Base-by-base conservation (phyloP, 2,329 filamentous ascomycete genomes). In the Didymella arachidicola region DNA sequence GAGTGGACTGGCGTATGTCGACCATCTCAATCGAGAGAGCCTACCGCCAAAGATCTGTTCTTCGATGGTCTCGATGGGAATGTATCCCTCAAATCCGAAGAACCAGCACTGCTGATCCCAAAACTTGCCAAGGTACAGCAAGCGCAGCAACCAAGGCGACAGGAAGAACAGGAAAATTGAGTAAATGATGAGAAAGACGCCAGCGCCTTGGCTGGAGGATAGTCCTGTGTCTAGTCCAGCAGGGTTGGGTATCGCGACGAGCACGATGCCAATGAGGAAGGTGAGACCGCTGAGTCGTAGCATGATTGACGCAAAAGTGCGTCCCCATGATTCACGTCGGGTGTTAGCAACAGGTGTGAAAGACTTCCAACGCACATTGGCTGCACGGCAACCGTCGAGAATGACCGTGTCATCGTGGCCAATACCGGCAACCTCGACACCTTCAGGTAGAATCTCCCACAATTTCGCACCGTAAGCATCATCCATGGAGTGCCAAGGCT, bases 401-500 rank as follows among this genome's bases (percentile, higher is more conserved):
- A 81, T 77, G 19, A 82, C 73, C 4, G 77, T 81, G 50, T 81
- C 77, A 30, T 78, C 71, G n/a, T 74, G 66, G 4, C 75, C 78
- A 2, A 73, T 70, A 7, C 79, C 79, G 2, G 77, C 75, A 10
- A 82, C 74, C 44, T 79, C 77, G 51, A 73, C 76, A 0, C 62
- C 69, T 27, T 66, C 63, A 0, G 81, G 80, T 6, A 79, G 66
- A 25, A 83, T 79, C 45, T 82, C 79, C 77, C 80, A 81, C 1
- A 83, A 75, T n/a, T 76, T 76, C 7, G 71, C 68, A 6, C 71
- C 64, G 68, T 76, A 83, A 3, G 67, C 67, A 54, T 83, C 81
- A 7, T 75, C 66, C 50, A 79, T 77, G 2, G 73, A 65, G 34
- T 77, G 71, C 80, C 81, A 82, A 1, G 73, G 73, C 41, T 77